Base-by-base conservation (phyloP, 306 rosid species). In the Quercus glauca region DNA sequence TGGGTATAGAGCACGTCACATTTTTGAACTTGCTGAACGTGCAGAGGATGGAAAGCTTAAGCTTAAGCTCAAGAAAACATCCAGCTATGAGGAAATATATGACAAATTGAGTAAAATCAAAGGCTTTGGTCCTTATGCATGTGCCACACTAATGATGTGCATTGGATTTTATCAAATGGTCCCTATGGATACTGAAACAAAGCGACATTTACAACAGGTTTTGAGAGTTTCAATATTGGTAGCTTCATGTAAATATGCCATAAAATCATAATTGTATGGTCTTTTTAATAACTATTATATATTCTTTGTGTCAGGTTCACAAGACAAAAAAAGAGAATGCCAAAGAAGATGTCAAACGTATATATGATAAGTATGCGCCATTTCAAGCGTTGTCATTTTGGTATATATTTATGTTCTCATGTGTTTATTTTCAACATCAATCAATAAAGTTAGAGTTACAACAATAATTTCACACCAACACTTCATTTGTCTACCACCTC, bases 381-480 rank as follows among this genome's bases (percentile, higher is more conserved):
- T 85, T 74, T 37, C 88, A 85, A 33, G 78, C 80, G 65, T 71
- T 85, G 80, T 85, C 88, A 45, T 85, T 81, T 33, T 81, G 85
- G 85, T 85, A 73, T 6, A 20, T 29, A 49, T 12, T 4, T 2
- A 23, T 37, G 1, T 53, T 31, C 26, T 8, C 0, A 33, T 4
- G 15, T 10, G 2, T 23, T 3, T 56, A 21, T 35, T 60, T 26
- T 25, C 5, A 49, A 49, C 17, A 41, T 41, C 45, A 41, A 8
- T 8, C 45, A 8, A 41, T 41, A 41, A 41, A 41, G 45, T 41
- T 41, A 41, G 45, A 41, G 45, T 41, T 8, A 41, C 3, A 41
- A 41, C 11, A 41, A 41, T 41, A 41, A 41, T 41, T 41, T 41
- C 45, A 41, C 45, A 8, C 3, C 11, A 8, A 41, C 11, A 41